These are phyloP conservation scores for Monilinia aucupariae DNA, from an alignment of 2,329 filamentous ascomycete species.

Conservation along the genomic window DNA sequence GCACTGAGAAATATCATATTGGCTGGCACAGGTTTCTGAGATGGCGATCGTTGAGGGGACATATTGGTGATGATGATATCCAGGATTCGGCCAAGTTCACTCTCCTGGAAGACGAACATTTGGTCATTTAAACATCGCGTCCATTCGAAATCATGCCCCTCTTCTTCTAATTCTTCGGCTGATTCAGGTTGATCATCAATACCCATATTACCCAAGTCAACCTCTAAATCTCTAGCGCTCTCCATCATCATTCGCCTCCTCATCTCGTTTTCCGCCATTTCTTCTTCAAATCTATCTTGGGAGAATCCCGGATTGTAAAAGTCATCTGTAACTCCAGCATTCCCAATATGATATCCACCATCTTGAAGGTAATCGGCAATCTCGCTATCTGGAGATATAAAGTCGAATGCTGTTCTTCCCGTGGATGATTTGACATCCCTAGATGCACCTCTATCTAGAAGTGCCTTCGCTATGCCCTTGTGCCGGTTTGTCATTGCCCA, in stretches of 20 bases:
- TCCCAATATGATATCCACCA: conserved; percentile 86
- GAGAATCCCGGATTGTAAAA: conserved; percentile 92
- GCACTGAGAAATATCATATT: conserved; percentile 96
- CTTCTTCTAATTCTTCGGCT: conserved; percentile 76
- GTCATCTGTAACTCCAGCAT: conserved; percentile 73
- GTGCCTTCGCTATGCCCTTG: conserved; percentile 87
- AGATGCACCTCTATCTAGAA: conserved; percentile 92
- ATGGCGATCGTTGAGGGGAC: conserved; percentile 89
- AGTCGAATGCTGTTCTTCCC: conserved; percentile 90
- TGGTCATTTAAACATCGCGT: conserved; percentile 90
- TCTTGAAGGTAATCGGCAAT: conserved; percentile 94
- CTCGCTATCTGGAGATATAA: conserved; percentile 90
- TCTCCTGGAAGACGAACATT: conserved; percentile 99
- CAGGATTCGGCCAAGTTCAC: conserved; percentile 83
- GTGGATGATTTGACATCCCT: conserved; percentile 92
- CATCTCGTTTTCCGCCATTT: conserved; percentile 94
- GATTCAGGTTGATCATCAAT: conserved; percentile 92
- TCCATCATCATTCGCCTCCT: conserved; percentile 98
- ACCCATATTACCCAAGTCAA: conserved; percentile 90
- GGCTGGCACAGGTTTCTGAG: conserved; percentile 95
- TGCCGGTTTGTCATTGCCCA: conserved; percentile 99
- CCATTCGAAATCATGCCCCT: conserved; percentile 94
- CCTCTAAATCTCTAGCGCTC: conserved; percentile 92
- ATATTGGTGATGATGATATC: conserved; percentile 97
- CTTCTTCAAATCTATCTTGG: conserved; percentile 92